phyloP scores from a whole-genome alignment of 2,329 filamentous ascomycete genomes.

The Pochonia chlamydosporia region DNA sequence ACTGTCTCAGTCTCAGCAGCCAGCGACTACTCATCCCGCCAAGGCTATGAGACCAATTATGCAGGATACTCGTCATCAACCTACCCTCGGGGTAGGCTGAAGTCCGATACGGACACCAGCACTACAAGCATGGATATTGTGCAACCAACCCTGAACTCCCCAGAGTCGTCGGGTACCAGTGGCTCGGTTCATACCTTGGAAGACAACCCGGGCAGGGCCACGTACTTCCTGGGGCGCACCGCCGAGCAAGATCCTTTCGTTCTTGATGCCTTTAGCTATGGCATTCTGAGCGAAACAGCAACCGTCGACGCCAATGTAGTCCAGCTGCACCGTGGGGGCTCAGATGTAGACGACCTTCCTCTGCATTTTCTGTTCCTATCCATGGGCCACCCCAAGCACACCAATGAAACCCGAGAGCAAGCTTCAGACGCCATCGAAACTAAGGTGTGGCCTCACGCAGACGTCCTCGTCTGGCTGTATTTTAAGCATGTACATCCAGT shows the following conservation, averaged over 20 bases:
- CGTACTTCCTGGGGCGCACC: conserved; percentile 38
- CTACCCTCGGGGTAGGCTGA: conserved; percentile 3
- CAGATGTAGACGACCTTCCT: conserved; percentile 29
- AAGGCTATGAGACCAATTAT: not conserved
- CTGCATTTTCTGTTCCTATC: conserved; percentile 40
- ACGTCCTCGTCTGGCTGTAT: conserved; percentile 36
- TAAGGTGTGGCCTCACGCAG: conserved; percentile 33
- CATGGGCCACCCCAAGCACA: conserved; percentile 38
- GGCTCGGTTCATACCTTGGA: conserved; percentile 30
- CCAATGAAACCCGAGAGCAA: conserved; percentile 27
- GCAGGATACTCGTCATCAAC: conserved; percentile 1
- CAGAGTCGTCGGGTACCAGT: conserved; percentile 1
- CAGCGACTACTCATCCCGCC: conserved; percentile 4
- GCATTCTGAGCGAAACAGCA: conserved; percentile 37
- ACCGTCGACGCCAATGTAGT: conserved; percentile 39
- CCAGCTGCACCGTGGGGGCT: conserved; percentile 32
- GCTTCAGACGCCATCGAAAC: conserved; percentile 37
- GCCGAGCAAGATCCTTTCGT: conserved; percentile 42
- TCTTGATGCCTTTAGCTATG: conserved; percentile 39
- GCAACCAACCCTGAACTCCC: conserved; percentile 10
- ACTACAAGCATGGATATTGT: conserved; percentile 9
- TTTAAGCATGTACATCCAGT: conserved; percentile 40
- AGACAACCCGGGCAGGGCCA: conserved; percentile 33
- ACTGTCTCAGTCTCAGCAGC: not conserved
- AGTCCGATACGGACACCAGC: conserved; percentile 1